Percentiles rank a stretch among this genome's conserved stretches.
Conservation (phyloP, 768 basidiomycete genomes). For the Boletus vermiculosoides region DNA sequence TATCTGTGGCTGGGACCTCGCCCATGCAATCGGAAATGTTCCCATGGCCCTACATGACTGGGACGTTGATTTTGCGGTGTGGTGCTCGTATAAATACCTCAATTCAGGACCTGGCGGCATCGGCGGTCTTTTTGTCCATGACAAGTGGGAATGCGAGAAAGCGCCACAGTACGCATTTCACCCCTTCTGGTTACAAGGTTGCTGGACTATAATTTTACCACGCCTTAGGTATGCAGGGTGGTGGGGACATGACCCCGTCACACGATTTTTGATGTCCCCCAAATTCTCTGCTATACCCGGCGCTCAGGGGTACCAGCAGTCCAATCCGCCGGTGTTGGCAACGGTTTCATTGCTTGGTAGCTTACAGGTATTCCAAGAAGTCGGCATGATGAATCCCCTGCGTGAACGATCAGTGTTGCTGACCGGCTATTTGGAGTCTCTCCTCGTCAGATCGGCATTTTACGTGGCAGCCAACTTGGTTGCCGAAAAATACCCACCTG, state of each 20-base stretch:
- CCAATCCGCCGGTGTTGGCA: constrained; percentile 85
- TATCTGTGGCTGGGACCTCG: constrained; percentile 94
- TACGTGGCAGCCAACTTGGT: constrained; percentile 49
- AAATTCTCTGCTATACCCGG: constrained; percentile 81
- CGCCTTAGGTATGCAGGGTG: constrained; percentile 80
- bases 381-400: constrained; percentile 69
- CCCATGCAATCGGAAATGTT: constrained; percentile 94
- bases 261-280: constrained; percentile 89
- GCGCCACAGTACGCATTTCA: constrained; percentile 56
- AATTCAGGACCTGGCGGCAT: constrained; percentile 98
- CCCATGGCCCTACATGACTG: constrained; percentile 87
- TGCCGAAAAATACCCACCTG: constrained; percentile 29
- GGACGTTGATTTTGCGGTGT: constrained; percentile 95
- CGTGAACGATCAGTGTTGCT: constrained; percentile 68
- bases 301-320: constrained; percentile 94
- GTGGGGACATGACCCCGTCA: constrained; percentile 92
- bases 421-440: constrained; percentile 67
- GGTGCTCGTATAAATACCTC: constrained; percentile 98
- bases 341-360: constrained; percentile 81
- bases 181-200: constrained; percentile 7
- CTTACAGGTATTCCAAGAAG: constrained; percentile 74
- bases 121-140: constrained; percentile 88
- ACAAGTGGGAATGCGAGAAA: constrained; percentile 67
- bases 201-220: constrained; percentile 10
- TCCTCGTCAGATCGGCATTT: constrained; percentile 60